These are phyloP conservation scores for Epichloe typhina DNA, from an alignment of 2,329 filamentous ascomycete genomes.

Conservation along the genomic window DNA sequence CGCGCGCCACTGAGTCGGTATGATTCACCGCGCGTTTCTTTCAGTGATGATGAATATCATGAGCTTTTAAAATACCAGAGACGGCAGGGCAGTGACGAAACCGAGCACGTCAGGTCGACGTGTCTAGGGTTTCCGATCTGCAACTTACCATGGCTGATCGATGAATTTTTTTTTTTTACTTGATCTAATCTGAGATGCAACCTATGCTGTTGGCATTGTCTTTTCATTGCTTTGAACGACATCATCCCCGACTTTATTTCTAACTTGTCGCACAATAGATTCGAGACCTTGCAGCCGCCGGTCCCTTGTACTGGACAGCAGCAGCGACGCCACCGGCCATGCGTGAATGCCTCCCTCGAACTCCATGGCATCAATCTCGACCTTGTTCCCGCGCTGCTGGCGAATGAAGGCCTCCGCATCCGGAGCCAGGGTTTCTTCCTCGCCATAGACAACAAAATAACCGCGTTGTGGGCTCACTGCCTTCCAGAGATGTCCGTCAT, in stretches of 20 bases:
- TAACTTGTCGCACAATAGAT: slow-evolving; percentile 25
- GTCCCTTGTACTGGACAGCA: slow-evolving; percentile 35
- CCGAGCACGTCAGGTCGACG: slow-evolving; percentile 24
- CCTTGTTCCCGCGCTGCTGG: slow-evolving; percentile 38
- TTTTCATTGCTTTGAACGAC: slow-evolving; percentile 8
- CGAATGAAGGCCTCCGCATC: slow-evolving; percentile 51
- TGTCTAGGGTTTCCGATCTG: slow-evolving; percentile 32
- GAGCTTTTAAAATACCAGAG: slow-evolving; percentile 24
- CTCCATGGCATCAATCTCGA: slow-evolving; percentile 42
- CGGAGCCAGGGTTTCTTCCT: slow-evolving; percentile 64
- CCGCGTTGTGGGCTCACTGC: slow-evolving; percentile 52
- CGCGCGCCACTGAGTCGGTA: background rate
- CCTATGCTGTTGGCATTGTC: slow-evolving; percentile 2
- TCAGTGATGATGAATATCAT: slow-evolving; percentile 27
- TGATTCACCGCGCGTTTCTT: background rate
- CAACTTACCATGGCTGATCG: slow-evolving; percentile 13
- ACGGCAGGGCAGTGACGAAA: slow-evolving; percentile 28
- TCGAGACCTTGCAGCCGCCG: slow-evolving; percentile 40
- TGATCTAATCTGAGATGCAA: slow-evolving; percentile 49
- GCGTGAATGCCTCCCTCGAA: slow-evolving; percentile 61
- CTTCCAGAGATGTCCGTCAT: slow-evolving; percentile 52
- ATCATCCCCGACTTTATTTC: slow-evolving; percentile 15
- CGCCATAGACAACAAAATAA: slow-evolving; percentile 58
- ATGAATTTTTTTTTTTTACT: slow-evolving; percentile 30
- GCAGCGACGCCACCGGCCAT: slow-evolving; percentile 64